phyloP scores from a whole-genome alignment of 345 rosid species.

The Populus nigra region DNA sequence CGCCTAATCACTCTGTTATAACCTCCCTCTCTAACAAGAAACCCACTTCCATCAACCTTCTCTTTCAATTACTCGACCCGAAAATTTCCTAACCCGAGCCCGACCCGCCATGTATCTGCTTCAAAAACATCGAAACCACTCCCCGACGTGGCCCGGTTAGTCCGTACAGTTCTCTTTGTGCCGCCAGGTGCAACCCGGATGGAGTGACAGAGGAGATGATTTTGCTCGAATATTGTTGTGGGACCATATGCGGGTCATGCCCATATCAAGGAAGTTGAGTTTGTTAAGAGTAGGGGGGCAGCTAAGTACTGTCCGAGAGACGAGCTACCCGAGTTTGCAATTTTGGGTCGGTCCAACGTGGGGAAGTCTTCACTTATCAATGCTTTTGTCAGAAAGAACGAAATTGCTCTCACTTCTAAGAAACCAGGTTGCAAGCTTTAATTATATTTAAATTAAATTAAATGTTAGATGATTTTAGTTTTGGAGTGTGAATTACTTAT shows the following conservation, averaged over 20 bases:
- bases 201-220: conserved; percentile 69
- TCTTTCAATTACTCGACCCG: not conserved
- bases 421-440: conserved; percentile 57
- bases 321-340: conserved; percentile 79
- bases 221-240: conserved; percentile 67
- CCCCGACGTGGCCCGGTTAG: not conserved
- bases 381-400: conserved; percentile 74
- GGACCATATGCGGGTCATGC: conserved; percentile 89
- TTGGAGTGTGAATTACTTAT: not conserved
- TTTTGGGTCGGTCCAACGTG: conserved; percentile 86
- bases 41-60: not conserved
- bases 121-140: not conserved
- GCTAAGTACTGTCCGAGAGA: conserved; percentile 88
- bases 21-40: not conserved
- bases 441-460: too few relatives aligned
- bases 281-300: conserved; percentile 75
- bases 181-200: conserved; percentile 74
- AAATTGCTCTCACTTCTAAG: conserved; percentile 92
- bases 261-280: conserved; percentile 78
- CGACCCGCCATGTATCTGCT: conserved; percentile 12
- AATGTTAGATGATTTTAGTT: not conserved
- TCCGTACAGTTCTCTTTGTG: conserved; percentile 35
- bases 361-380: conserved; percentile 95
- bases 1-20: conserved; percentile 3
- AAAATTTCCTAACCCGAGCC: not conserved